Evolutionary conservation across 1,139 yeast species (phyloP).

Genomic region (Scheffersomyces insectosa): DNA sequence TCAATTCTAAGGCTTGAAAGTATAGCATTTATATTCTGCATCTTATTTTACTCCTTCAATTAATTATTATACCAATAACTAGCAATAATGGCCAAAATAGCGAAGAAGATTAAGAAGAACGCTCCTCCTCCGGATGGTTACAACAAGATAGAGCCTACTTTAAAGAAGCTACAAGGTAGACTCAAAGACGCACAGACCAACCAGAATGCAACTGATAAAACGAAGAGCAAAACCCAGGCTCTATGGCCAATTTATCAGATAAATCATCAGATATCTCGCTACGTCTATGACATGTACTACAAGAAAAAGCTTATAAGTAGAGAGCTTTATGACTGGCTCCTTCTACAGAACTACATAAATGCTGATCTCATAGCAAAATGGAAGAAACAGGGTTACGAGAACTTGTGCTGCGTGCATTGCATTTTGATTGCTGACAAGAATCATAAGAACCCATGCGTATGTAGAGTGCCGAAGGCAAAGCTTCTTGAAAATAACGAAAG

Average conservation of each 20-base stretch:
- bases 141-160: constrained; percentile 66
- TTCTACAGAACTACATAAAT: constrained; percentile 69
- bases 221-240: constrained; percentile 50
- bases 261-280: constrained; percentile 75
- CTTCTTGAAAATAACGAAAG: constrained; percentile 32
- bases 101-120: constrained; percentile 12
- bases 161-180: constrained; percentile 60
- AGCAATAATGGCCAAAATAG: constrained; percentile 11
- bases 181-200: constrained; percentile 58
- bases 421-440: constrained; percentile 65
- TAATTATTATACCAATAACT: background rate
- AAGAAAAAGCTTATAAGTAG: constrained; percentile 65
- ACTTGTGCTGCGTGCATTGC: constrained; percentile 80
- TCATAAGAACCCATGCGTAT: constrained; percentile 73
- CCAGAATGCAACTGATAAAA: constrained; percentile 16
- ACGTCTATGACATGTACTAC: constrained; percentile 73
- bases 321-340: constrained; percentile 76
- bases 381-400: constrained; percentile 89
- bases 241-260: constrained; percentile 75
- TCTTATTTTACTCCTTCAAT: too few relatives aligned
- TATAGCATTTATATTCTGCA: too few relatives aligned
- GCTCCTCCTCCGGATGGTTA: constrained; percentile 71
- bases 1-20: too few relatives aligned
- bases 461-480: constrained; percentile 75
- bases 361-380: constrained; percentile 80